A percentile compares a stretch with the other conserved stretches of the same genome.
Conservation (phyloP, 768 basidiomycete genomes). For the Mrakia gelida region DNA sequence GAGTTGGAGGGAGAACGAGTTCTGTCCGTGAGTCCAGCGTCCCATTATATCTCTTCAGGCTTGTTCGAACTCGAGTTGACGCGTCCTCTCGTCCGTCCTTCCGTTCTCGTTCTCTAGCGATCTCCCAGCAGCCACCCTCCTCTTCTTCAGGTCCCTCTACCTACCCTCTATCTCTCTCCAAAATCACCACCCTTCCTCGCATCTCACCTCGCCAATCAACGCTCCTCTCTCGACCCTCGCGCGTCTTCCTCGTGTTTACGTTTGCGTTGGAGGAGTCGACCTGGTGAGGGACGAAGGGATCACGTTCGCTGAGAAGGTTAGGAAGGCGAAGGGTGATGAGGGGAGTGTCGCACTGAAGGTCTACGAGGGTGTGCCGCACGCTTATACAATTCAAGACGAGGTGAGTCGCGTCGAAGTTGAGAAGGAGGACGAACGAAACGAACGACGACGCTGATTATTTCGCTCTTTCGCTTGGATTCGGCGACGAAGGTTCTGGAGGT, state of each 20-base stretch:
- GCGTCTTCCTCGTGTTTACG: neutral
- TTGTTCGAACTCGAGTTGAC: too few relatives aligned
- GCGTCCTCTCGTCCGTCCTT: neutral
- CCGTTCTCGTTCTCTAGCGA: neutral
- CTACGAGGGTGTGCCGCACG: slow-evolving; percentile 7
- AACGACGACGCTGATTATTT: neutral
- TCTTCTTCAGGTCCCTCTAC: slow-evolving; percentile 10
- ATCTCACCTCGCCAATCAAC: slow-evolving; percentile 7
- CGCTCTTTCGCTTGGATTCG: neutral
- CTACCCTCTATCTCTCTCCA: neutral
- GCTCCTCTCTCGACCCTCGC: neutral
- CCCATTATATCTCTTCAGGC: too few relatives aligned
- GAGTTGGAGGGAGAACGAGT: neutral
- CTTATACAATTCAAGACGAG: slow-evolving; percentile 16
- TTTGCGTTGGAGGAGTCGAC: slow-evolving; percentile 14
- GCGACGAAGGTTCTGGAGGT: neutral
- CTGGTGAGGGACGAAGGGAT: slow-evolving; percentile 16
- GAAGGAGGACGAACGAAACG: neutral
- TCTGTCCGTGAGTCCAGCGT: slow-evolving; percentile 9
- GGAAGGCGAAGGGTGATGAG: neutral
- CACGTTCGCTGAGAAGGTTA: neutral
- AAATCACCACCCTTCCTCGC: neutral
- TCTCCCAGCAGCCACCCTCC: slow-evolving; percentile 8
- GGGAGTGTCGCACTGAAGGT: slow-evolving; percentile 2
- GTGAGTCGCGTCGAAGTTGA: neutral